Evolutionary conservation across 2,329 filamentous ascomycete genomes (phyloP).

Genomic region (Geoglossum cookeanum): DNA sequence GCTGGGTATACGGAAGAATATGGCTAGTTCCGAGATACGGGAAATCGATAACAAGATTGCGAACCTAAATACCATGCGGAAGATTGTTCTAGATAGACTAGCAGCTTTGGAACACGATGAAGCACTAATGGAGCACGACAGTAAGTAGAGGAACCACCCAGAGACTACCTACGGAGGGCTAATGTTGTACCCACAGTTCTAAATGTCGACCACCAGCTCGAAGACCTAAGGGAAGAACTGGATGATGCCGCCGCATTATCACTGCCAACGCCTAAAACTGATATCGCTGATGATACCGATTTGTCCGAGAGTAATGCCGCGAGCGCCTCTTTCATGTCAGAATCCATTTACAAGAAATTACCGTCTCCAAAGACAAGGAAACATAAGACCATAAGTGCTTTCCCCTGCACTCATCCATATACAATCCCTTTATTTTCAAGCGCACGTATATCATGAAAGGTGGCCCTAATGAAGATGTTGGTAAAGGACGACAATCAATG

Average conservation of each 20-base stretch:
- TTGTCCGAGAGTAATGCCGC: slow-evolving; percentile 26
- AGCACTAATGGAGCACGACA: slow-evolving; percentile 70
- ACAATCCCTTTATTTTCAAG: not conserved
- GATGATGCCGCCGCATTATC: slow-evolving; percentile 29
- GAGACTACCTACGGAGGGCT: not conserved
- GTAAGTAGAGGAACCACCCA: slow-evolving; percentile 29
- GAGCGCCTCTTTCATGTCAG: slow-evolving; percentile 71
- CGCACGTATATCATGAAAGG: not conserved
- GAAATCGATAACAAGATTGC: slow-evolving; percentile 96
- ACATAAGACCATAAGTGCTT: slow-evolving; percentile 24
- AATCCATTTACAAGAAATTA: slow-evolving; percentile 90
- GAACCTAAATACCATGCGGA: slow-evolving; percentile 82
- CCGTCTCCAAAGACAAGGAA: slow-evolving; percentile 40
- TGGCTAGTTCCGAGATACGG: slow-evolving; percentile 88
- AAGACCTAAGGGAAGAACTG: slow-evolving; percentile 41
- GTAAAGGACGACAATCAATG: slow-evolving; percentile 59
- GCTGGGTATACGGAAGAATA: slow-evolving; percentile 83
- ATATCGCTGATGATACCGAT: slow-evolving; percentile 3
- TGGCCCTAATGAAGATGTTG: slow-evolving; percentile 25
- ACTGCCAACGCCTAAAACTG: slow-evolving; percentile 12
- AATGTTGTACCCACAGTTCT: slow-evolving; percentile 22
- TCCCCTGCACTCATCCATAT: slow-evolving; percentile 3
- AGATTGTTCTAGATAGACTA: slow-evolving; percentile 73
- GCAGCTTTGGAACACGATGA: slow-evolving; percentile 82
- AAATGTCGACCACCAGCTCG: slow-evolving; percentile 40